phyloP scores from a whole-genome alignment of 2,329 filamentous ascomycete genomes.

The Chaetomium sp. region DNA sequence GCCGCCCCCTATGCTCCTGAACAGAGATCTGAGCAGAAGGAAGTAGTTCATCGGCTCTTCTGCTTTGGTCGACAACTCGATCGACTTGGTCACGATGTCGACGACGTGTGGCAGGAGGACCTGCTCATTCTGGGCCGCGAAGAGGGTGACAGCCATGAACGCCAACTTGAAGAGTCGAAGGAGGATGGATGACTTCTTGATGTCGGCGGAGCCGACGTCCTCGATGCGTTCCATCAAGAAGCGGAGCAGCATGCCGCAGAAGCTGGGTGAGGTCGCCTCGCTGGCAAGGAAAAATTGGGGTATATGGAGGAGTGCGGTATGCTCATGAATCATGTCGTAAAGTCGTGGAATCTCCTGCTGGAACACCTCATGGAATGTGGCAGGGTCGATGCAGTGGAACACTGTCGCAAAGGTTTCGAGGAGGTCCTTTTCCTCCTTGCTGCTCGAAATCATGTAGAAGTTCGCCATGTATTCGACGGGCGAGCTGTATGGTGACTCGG shows the following conservation, averaged over 20 bases:
- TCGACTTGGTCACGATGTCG: conserved; percentile 95
- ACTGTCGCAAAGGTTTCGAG: conserved; percentile 97
- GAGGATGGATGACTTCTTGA: conserved; percentile 89
- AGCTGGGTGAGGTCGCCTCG: conserved; percentile 94
- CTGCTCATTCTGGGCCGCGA: conserved; percentile 91
- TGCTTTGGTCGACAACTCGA: conserved; percentile 91
- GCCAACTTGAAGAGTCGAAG: conserved; percentile 95
- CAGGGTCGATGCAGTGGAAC: conserved; percentile 97
- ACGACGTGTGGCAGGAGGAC: conserved; percentile 94
- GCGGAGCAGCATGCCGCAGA: conserved; percentile 95
- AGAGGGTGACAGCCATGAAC: conserved; percentile 98
- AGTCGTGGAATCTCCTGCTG: conserved; percentile 95
- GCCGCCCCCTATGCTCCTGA: conserved; percentile 93
- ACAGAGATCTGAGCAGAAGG: conserved; percentile 84
- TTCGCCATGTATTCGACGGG: conserved; percentile 92
- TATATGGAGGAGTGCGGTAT: conserved; percentile 89
- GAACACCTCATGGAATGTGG: conserved; percentile 98
- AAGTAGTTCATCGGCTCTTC: conserved; percentile 99
- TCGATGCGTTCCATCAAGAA: conserved; percentile 97
- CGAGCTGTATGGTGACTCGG: conserved; percentile 74
- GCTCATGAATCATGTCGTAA: conserved; percentile 97
- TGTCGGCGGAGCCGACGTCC: conserved; percentile 88
- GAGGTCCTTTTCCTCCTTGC: conserved; percentile 95
- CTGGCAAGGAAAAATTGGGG: conserved; percentile 99
- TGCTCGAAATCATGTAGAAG: conserved; percentile 90